These are phyloP conservation scores for Xylaria telfairii DNA, from an alignment of 495 filamentous ascomycete genomes.

Conservation along the genomic window DNA sequence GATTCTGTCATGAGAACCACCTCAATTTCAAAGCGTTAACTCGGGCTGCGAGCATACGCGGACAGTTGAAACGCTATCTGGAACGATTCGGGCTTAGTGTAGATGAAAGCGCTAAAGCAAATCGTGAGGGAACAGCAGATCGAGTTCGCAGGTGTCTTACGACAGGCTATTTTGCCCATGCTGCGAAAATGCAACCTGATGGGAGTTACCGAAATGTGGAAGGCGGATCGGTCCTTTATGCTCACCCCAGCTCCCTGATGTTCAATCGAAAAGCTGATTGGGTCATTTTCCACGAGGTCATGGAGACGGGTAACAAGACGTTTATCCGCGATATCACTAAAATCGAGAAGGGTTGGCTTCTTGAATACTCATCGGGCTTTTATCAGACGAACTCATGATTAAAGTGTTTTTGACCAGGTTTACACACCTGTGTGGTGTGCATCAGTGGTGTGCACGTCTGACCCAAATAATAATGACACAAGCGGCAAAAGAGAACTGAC, in stretches of 20 bases:
- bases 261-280: constrained; percentile 98
- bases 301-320: constrained; percentile 88
- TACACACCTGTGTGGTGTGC: not conserved
- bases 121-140: constrained; percentile 60
- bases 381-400: constrained; percentile 63
- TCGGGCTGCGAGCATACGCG: constrained; percentile 84
- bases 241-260: constrained; percentile 92
- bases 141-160: constrained; percentile 86
- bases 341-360: constrained; percentile 87
- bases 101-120: constrained; percentile 59
- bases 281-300: constrained; percentile 95
- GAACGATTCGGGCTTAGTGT: constrained; percentile 81
- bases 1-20: constrained; percentile 85
- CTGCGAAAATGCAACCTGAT: constrained; percentile 93
- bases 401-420: not conserved
- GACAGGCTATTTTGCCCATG: constrained; percentile 92
- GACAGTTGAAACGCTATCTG: constrained; percentile 84
- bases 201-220: constrained; percentile 85
- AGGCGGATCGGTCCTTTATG: constrained; percentile 75
- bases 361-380: constrained; percentile 87
- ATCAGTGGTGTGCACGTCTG: not conserved
- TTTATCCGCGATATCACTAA: constrained; percentile 91
- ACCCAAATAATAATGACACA: not conserved
- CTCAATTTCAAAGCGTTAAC: constrained; percentile 85
- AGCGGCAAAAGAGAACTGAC: not conserved